Percentiles rank a stretch among this genome's conserved stretches.
These are phyloP conservation scores for Aspergillus novoparasiticus DNA, from an alignment of 2,329 filamentous ascomycete species.

Conservation along the genomic window DNA sequence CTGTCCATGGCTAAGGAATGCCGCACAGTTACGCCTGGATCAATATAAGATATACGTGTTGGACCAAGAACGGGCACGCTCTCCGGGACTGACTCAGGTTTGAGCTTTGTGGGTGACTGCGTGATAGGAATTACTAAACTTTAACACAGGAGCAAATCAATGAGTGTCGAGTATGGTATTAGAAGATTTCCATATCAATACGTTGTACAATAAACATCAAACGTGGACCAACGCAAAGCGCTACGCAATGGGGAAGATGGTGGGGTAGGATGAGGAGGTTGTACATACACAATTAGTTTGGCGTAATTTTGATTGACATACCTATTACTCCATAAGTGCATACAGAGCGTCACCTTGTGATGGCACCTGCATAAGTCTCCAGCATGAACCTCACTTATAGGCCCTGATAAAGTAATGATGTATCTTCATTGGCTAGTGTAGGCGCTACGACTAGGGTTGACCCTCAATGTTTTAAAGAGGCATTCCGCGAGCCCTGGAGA, in stretches of 20 bases:
- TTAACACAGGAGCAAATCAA: slow-evolving; percentile 5
- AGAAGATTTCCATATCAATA: neutral
- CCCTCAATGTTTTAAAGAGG: neutral
- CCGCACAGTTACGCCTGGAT: slow-evolving; percentile 12
- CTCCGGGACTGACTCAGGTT: neutral
- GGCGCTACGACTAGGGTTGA: neutral
- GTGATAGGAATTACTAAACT: neutral
- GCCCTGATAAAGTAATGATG: no score
- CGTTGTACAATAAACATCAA: neutral
- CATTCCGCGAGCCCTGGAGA: neutral
- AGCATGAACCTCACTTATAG: no score
- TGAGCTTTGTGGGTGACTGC: neutral
- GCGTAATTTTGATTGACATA: neutral
- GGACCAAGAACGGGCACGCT: neutral
- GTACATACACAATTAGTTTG: neutral
- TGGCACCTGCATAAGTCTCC: neutral
- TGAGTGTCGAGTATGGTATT: neutral
- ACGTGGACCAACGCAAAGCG: neutral
- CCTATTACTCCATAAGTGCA: neutral
- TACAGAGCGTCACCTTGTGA: neutral
- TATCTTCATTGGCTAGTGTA: neutral
- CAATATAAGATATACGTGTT: slow-evolving; percentile 13
- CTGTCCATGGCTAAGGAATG: neutral
- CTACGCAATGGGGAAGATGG: neutral
- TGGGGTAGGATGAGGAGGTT: neutral